Evolutionary conservation across 208 protist species (phyloP).

Genomic region (Crithidia fasciculata): DNA sequence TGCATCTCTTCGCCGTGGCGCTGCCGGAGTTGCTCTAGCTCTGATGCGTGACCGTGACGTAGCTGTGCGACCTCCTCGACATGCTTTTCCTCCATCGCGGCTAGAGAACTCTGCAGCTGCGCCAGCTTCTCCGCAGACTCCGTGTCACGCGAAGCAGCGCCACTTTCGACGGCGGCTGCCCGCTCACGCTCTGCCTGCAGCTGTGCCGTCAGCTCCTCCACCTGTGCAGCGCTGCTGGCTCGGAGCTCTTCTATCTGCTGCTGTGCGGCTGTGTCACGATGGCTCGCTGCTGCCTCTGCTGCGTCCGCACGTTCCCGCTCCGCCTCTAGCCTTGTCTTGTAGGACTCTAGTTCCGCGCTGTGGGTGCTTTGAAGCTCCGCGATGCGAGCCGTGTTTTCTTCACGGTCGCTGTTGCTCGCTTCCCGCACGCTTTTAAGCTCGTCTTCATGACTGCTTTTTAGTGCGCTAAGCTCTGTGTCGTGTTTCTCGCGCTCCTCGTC

Average conservation of each 20-base stretch:
- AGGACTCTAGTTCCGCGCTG: background rate
- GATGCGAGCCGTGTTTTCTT: background rate
- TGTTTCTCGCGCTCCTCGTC: constrained; percentile 10
- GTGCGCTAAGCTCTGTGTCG: background rate
- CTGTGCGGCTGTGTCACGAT: background rate
- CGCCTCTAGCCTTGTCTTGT: background rate
- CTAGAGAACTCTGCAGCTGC: too few species aligned
- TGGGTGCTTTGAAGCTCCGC: background rate
- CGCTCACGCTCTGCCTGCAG: too few species aligned
- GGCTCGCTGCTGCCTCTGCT: background rate
- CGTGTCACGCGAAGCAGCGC: too few species aligned
- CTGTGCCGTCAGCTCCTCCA: constrained; percentile 17
- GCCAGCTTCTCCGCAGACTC: background rate
- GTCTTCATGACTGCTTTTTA: background rate
- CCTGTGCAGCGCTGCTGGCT: background rate
- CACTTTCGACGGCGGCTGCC: too few species aligned
- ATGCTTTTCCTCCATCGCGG: too few species aligned
- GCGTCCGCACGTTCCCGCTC: background rate
- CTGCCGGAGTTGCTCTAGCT: too few species aligned
- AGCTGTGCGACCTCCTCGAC: too few species aligned
- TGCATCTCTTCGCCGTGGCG: too few species aligned
- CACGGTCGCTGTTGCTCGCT: background rate
- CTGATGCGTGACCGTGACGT: too few species aligned
- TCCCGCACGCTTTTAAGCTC: background rate
- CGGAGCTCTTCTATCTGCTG: background rate